These are phyloP conservation scores for Microdochium trichocladiopsis DNA, from an alignment of 2,329 filamentous ascomycete genomes.

Conservation along the genomic window DNA sequence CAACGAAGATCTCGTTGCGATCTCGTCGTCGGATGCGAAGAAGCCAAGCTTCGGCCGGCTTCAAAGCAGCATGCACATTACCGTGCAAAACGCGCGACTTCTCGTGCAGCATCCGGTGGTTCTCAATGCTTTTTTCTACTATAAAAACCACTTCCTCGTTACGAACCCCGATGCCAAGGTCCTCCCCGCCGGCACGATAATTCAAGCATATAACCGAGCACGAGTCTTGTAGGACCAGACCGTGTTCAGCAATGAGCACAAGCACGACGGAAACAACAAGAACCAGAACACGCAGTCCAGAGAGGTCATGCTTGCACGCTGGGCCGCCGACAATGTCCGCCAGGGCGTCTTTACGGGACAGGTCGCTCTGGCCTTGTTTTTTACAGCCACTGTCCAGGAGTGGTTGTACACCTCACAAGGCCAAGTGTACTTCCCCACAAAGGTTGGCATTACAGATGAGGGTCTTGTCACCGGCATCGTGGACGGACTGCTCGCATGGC, in stretches of 20 bases:
- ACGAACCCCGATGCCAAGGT: background rate
- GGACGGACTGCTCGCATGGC: background rate
- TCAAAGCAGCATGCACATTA: background rate
- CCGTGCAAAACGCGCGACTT: background rate
- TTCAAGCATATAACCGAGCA: too few relatives aligned
- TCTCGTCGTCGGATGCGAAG: background rate
- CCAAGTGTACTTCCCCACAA: background rate
- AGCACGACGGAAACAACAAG: too few relatives aligned
- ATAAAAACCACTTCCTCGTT: background rate
- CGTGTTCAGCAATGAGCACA: too few relatives aligned
- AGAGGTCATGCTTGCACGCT: background rate
- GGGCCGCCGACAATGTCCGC: background rate
- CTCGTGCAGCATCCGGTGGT: too few relatives aligned
- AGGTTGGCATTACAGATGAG: background rate
- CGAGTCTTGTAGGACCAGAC: too few relatives aligned
- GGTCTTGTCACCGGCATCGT: background rate
- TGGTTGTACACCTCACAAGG: background rate
- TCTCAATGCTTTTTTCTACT: too few relatives aligned
- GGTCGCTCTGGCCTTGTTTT: background rate
- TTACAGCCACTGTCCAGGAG: background rate
- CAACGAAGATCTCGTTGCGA: background rate
- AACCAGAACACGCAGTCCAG: too few relatives aligned
- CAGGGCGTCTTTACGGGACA: background rate
- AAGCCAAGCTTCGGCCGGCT: background rate
- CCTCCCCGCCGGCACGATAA: too few relatives aligned